Evolutionary conservation across 768 basidiomycete genomes (phyloP), one percentile per base, ranked within the genome.

Genomic region (Tulasnella sp.): DNA sequence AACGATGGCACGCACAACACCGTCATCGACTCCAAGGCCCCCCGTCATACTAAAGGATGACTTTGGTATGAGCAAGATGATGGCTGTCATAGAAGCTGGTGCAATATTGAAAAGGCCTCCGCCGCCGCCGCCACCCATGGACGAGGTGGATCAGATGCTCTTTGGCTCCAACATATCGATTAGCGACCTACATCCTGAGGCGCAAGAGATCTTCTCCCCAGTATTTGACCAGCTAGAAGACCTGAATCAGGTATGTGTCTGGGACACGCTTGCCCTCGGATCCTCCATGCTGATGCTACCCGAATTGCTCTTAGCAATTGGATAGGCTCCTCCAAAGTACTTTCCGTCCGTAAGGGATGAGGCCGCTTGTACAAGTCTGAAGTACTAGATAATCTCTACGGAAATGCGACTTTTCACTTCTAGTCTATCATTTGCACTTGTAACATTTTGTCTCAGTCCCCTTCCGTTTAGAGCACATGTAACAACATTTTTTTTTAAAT

Each of bases 31-130:
- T n/a, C 78, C 76, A 62, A 65, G 41, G 66, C 63, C 45, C 67
- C 67, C 9, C 52, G 53, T 71, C 4, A 59, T 66, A 50, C 66
- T 69, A 52, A 63, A 63, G 62, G 83, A 93, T 66, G 90, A 93
- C 69, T 93, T 93, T 71, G 92, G 92, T 1, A 73, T 94, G 24
- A 72, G 80, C 7, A 78, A 83, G 53, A 92, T 96, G 88, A 78
- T 96, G 78, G 84, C 88, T 24, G 76, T 93, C 44, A 91, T 96
- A 57, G 85, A 92, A 69, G 77, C 78, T 38, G 76, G 77, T 31
- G 82, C 80, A 24, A 67, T 69, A 42, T 31, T 53, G 43, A 74
- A 70, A 59, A 68, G 67, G 51, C 66, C 70, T 43, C 70, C 71
- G 41, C 52, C 65, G 3, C 71, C 73, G n/a, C 63, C 68, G 19